Base-by-base conservation (phyloP, 2,329 filamentous ascomycete genomes). In the Akanthomyces muscarius region DNA sequence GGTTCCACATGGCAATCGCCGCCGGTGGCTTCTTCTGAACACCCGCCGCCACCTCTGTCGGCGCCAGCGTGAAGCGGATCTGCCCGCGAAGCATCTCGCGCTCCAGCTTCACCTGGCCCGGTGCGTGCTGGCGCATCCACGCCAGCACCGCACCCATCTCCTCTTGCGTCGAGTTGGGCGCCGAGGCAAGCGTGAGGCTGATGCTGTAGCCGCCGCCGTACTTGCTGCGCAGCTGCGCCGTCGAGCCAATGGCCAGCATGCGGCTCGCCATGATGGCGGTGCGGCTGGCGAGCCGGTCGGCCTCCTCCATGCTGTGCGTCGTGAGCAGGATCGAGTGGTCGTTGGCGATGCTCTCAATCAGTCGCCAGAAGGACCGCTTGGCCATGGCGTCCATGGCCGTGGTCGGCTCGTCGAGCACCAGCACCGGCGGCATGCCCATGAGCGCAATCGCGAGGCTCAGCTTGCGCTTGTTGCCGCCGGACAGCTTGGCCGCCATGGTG, bases 231-330 rank as follows among this genome's bases (percentile, higher is more conserved):
- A 89, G 76, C 56, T 81, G 76, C 21, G 84, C 77, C 1, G 81
- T 84, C 0, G 84, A 87, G 1, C 86, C 87, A 0, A 88, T 74
- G 0, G 86, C 86, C 14, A 90, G 76, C 80, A 89, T 56, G 4
- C 69, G 64, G 5, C 64, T 57, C 14, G 70, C 67, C n/a, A 72
- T 66, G 63, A 72, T 68, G 53, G 66, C 69, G 11, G 90, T 89
- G 2, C 90, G 83, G 47, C 85, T 86, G 0, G 92, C 91, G 0
- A 97, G 81, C 1, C 90, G 90, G 69, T 95, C 91, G 0, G 92
- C 92, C 75, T 96, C 92, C 73, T 96, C 92, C 91, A 96, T 96
- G 51, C 85, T 89, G 73, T 96, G 92, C 0, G 92, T 96, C 11
- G 92, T 96, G 14, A 96, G 82, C 1, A 96, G 80, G 4, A 96